Percentiles rank a stretch among this genome's conserved stretches.
Evolutionary conservation across 768 basidiomycete genomes (phyloP).

Genomic region (Mycena filopes): DNA sequence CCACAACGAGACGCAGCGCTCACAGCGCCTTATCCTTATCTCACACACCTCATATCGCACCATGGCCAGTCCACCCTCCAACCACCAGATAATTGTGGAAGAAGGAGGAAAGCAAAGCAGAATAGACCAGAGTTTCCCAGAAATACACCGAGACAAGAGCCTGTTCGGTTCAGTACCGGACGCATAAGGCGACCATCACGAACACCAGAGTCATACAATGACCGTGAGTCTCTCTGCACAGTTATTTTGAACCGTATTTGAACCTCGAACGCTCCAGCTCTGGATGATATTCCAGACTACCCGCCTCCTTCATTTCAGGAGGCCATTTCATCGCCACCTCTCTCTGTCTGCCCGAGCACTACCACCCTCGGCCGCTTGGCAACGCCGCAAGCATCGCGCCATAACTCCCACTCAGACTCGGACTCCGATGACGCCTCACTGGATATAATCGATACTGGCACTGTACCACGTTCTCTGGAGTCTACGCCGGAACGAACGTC

Average conservation of each 20-base stretch:
- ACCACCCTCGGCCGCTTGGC: conserved; percentile 46
- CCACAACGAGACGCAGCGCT: conserved; percentile 60
- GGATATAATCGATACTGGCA: conserved; percentile 63
- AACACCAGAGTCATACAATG: conserved; percentile 19
- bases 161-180: conserved; percentile 54
- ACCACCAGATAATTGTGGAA: conserved; percentile 62
- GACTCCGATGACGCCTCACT: conserved; percentile 61
- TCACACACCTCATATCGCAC: conserved; percentile 64
- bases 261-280: conserved; percentile 26
- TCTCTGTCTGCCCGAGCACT: conserved; percentile 52
- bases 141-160: conserved; percentile 59
- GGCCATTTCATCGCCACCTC: conserved; percentile 61
- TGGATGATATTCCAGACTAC: conserved; percentile 60
- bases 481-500: conserved; percentile 13
- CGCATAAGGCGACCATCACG: conserved; percentile 11
- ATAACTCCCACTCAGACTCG: conserved; percentile 42
- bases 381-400: conserved; percentile 16
- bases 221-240: conserved; percentile 14
- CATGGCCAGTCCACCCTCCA: conserved; percentile 62
- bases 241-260: conserved; percentile 43
- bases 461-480: background rate
- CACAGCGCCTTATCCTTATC: conserved; percentile 72
- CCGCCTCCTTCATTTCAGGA: conserved; percentile 84
- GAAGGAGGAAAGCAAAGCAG: conserved; percentile 55
- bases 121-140: conserved; percentile 43